Percentiles rank a stretch among this genome's conserved stretches.
Conservation (phyloP, 2,329 filamentous ascomycete species). For the Aureobasidium zeae region DNA sequence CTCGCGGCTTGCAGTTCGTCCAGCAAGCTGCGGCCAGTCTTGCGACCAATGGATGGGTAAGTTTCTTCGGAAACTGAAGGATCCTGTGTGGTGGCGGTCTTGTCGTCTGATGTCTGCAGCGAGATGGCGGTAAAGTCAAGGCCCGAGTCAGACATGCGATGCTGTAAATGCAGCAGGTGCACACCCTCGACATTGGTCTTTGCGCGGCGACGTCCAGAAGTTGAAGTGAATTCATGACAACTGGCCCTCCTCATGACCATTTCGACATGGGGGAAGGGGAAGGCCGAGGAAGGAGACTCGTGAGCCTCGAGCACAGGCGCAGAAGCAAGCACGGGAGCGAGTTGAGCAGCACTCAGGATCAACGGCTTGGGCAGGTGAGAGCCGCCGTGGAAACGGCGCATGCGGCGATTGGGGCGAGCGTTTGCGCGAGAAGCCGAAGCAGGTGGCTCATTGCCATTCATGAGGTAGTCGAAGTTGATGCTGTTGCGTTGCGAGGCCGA, state of each 20-base stretch:
- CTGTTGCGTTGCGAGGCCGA: conserved; percentile 15
- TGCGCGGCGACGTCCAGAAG: conserved; percentile 18
- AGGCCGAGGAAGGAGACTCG: conserved; percentile 18
- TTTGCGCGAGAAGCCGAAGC: background rate
- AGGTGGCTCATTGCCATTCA: background rate
- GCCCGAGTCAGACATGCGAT: background rate
- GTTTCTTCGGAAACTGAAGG: too few species aligned
- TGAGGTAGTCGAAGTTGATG: background rate
- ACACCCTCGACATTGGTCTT: conserved; percentile 18
- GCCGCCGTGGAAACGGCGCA: conserved; percentile 30
- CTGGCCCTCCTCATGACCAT: background rate
- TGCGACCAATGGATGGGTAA: conserved; percentile 23
- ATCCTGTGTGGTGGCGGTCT: conserved; percentile 16
- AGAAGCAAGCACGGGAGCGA: conserved; percentile 21
- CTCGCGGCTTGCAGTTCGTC: conserved; percentile 26
- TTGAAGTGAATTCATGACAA: conserved; percentile 10
- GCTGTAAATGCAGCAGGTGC: background rate
- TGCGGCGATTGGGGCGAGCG: conserved; percentile 21
- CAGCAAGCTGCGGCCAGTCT: conserved; percentile 26
- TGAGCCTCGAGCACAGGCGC: conserved; percentile 23
- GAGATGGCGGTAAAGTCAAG: conserved; percentile 1
- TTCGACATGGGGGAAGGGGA: conserved; percentile 17
- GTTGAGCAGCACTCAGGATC: conserved; percentile 27
- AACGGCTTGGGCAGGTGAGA: conserved; percentile 27
- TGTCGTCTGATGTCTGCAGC: background rate